phyloP scores from a whole-genome alignment of 257 asterid genomes.

The Solanum sejunctum region DNA sequence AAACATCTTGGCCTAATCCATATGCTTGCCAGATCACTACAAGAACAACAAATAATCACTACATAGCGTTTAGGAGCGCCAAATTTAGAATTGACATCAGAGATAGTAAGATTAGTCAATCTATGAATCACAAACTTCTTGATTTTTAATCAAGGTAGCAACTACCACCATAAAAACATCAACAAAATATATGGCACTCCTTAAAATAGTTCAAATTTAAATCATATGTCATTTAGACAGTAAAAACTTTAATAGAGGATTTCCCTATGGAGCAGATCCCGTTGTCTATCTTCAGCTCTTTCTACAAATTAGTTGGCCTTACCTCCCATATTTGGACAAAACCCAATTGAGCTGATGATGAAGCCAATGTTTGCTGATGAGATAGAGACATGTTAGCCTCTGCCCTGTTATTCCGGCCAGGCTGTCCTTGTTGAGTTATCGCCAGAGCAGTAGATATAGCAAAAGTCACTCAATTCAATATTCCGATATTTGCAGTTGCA shows the following conservation, averaged over 20 bases:
- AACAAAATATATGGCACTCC: background rate
- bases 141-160: background rate
- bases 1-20: background rate
- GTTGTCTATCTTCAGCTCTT: background rate
- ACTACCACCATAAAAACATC: background rate
- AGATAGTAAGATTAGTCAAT: background rate
- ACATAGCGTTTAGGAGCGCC: background rate
- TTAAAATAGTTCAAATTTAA: background rate
- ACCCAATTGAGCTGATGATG: slow-evolving; percentile 58
- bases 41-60: background rate
- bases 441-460: slow-evolving; percentile 45
- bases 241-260: background rate
- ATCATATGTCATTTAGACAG: background rate
- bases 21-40: background rate
- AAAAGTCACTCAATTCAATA: slow-evolving; percentile 25
- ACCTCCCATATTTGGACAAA: slow-evolving; percentile 96
- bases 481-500: slow-evolving; percentile 32
- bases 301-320: slow-evolving; percentile 2
- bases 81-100: background rate
- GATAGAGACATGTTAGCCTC: slow-evolving; percentile 52
- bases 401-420: slow-evolving; percentile 51
- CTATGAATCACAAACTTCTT: background rate
- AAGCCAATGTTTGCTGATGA: slow-evolving; percentile 66
- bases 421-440: slow-evolving; percentile 24
- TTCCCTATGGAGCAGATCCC: background rate